These are phyloP conservation scores for Cronartium quercuum DNA, from an alignment of 1,284 basidiomycete genomes.

Conservation along the genomic window DNA sequence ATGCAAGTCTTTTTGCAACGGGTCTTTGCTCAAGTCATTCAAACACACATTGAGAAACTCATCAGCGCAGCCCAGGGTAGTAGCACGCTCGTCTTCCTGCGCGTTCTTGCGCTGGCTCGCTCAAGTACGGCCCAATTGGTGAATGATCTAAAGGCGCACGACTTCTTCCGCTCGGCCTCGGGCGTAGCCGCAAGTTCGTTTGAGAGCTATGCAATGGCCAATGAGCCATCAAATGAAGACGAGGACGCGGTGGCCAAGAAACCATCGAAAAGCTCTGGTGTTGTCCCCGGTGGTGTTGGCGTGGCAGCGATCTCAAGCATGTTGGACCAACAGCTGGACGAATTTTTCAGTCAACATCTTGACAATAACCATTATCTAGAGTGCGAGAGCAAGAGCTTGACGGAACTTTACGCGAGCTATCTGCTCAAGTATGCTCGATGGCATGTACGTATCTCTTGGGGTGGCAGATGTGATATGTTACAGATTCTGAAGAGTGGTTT, in stretches of 20 bases:
- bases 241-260: constrained; percentile 1
- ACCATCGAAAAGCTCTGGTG: neutral
- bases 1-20: constrained; percentile 98
- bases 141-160: constrained; percentile 87
- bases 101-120: constrained; percentile 82
- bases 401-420: constrained; percentile 71
- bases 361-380: constrained; percentile 85
- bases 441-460: constrained; percentile 71
- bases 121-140: constrained; percentile 70
- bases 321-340: constrained; percentile 91
- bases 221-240: neutral
- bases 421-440: constrained; percentile 74
- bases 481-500: neutral
- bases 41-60: constrained; percentile 84
- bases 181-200: constrained; percentile 11
- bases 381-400: constrained; percentile 77
- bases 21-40: constrained; percentile 95
- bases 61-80: constrained; percentile 65
- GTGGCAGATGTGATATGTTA: constrained; percentile 50
- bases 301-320: constrained; percentile 61
- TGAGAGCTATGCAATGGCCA: constrained; percentile 11
- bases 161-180: constrained; percentile 60
- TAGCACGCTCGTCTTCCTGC: constrained; percentile 83
- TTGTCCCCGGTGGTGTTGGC: constrained; percentile 42
- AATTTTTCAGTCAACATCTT: constrained; percentile 88